These are phyloP conservation scores for Nitzschia sp. DNA, from an alignment of 108 stramenopile species.

Conservation along the genomic window DNA sequence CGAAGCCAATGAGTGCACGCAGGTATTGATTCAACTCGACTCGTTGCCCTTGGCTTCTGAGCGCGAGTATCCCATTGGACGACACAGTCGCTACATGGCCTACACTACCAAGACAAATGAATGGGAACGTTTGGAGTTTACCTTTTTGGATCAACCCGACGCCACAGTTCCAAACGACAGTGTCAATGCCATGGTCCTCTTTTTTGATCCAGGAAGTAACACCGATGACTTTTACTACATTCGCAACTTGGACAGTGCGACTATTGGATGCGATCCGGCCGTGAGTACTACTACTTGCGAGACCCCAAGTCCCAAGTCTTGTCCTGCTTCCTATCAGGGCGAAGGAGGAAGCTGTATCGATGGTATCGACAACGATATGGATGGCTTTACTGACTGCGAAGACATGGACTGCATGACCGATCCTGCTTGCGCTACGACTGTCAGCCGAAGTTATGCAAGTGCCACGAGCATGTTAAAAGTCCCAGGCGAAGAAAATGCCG, in stretches of 20 bases:
- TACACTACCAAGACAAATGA: constrained; percentile 3
- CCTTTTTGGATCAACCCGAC: constrained; percentile 13
- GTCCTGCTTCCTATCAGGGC: constrained; percentile 4
- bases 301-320: not conserved
- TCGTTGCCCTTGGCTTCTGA: not conserved
- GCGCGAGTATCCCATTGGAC: constrained; percentile 6
- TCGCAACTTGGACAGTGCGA: constrained; percentile 17
- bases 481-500: not conserved
- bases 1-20: constrained; percentile 23
- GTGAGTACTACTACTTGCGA: not conserved
- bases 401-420: not conserved
- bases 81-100: constrained; percentile 17
- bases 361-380: constrained; percentile 5
- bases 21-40: constrained; percentile 13
- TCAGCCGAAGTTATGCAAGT: not conserved
- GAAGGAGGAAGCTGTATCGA: constrained; percentile 8
- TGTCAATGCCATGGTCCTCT: constrained; percentile 10
- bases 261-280: not conserved
- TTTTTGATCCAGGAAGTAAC: constrained; percentile 4
- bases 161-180: not conserved
- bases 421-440: not conserved
- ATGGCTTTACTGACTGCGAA: constrained; percentile 4
- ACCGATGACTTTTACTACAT: constrained; percentile 1
- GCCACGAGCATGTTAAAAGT: not conserved
- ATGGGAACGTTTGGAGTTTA: constrained; percentile 22